Evolutionary conservation across 2,329 filamentous ascomycete species (phyloP).

Genomic region (Chalaropsis thielavioides): DNA sequence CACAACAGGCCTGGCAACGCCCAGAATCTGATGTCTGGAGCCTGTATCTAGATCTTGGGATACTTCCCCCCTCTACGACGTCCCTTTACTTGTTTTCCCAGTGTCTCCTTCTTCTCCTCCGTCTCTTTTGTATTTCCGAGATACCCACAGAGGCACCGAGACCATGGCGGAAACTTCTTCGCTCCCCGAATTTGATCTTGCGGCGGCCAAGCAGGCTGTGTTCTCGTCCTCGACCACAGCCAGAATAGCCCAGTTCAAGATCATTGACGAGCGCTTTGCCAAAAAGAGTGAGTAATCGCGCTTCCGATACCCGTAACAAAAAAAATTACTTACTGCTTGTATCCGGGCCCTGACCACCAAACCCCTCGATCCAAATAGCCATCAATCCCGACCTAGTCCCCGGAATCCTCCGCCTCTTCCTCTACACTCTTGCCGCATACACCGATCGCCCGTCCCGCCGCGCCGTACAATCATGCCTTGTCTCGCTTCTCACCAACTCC

Average conservation of each 20-base stretch:
- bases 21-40: constrained; percentile 8
- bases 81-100: background rate
- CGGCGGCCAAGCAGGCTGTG: constrained; percentile 35
- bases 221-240: constrained; percentile 46
- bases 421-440: constrained; percentile 79
- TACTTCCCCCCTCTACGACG: background rate
- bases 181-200: constrained; percentile 34
- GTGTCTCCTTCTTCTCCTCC: background rate
- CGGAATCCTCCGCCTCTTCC: constrained; percentile 55
- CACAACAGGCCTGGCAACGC: constrained; percentile 1
- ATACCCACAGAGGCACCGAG: constrained; percentile 4
- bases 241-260: constrained; percentile 40
- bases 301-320: constrained; percentile 19
- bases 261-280: constrained; percentile 41
- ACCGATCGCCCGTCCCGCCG: constrained; percentile 69
- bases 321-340: no score
- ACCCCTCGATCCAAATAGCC: constrained; percentile 25
- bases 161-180: constrained; percentile 18
- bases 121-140: background rate
- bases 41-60: background rate
- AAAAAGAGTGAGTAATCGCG: constrained; percentile 34
- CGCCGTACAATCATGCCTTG: constrained; percentile 69
- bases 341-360: background rate
- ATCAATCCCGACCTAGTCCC: constrained; percentile 36
- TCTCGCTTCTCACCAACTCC: constrained; percentile 45